phyloP scores from a whole-genome alignment of 192 early-diverging fungal species.

The Chytriomyces confervae region DNA sequence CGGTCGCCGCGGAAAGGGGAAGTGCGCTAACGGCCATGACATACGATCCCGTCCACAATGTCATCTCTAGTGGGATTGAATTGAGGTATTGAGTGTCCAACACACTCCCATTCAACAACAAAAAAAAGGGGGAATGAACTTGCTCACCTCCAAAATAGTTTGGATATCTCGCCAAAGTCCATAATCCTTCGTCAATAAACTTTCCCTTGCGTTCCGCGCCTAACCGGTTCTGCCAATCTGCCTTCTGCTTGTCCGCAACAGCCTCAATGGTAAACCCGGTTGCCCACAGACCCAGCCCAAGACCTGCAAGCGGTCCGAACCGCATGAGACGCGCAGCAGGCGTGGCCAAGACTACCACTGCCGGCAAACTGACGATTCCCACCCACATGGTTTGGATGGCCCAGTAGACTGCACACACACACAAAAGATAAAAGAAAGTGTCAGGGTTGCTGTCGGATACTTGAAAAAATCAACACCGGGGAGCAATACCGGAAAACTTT shows the following conservation, averaged over 20 bases:
- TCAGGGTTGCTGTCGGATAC: too few species aligned
- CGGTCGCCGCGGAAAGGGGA: constrained; percentile 21
- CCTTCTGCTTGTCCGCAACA: constrained; percentile 39
- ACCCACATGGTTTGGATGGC: constrained; percentile 39
- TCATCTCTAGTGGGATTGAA: constrained; percentile 19
- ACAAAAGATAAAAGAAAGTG: neutral
- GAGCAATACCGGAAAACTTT: neutral
- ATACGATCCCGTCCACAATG: constrained; percentile 34
- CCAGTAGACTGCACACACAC: constrained; percentile 32
- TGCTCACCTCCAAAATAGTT: constrained; percentile 37
- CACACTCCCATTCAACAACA: neutral
- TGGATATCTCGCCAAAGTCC: constrained; percentile 31
- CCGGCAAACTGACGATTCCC: constrained; percentile 38
- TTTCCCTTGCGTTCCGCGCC: constrained; percentile 17
- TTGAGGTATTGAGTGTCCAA: neutral
- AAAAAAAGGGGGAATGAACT: neutral
- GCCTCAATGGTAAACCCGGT: constrained; percentile 43
- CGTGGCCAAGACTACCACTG: constrained; percentile 28
- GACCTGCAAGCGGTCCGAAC: constrained; percentile 21
- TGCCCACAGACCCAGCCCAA: constrained; percentile 39
- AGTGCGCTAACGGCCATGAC: constrained; percentile 25
- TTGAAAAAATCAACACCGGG: neutral
- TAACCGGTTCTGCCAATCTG: constrained; percentile 32
- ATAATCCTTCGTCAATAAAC: constrained; percentile 33
- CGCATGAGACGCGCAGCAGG: constrained; percentile 11